Base-by-base conservation (phyloP, 2,329 filamentous ascomycete species). In the Coniochaeta sp. region DNA sequence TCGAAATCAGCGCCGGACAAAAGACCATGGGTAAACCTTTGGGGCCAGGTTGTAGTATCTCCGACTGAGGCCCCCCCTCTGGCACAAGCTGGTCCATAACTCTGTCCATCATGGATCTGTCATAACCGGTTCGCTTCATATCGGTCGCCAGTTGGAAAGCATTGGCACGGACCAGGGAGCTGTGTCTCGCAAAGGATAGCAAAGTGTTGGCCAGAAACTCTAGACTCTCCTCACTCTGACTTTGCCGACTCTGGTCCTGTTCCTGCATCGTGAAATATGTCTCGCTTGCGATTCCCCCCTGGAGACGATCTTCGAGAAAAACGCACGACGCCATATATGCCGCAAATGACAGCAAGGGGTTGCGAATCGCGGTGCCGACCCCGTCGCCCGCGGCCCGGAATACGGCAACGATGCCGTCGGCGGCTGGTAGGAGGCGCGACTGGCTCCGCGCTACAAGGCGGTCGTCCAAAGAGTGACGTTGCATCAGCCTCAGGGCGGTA, bases 401-500 rank as follows among this genome's bases (percentile, higher is more conserved):
- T 4, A 40, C 16, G 4, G 35, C 35, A 22, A 40, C 14, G 16
- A 40, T 40, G 7, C 18, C 18, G 12, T 22, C 35, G 13, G 35
- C 35, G 10, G 35, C 35, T 4, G 35, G 35, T 6, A 4, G 35
- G 5, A 40, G 35, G 12, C 18, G 18, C 6, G 16, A 16, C 10
- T 40, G 35, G 9, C 35, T 40, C 16, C 10, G 6, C 9, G 6
- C 18, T 8, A 8, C 7, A 24, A 40, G 35, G 7, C 12, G 5
- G 14, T 4, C 16, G 18, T 40, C 16, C 18, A 22, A 20, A 8
- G 35, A 22, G 22, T 28, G 42, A 10, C 24, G 42, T 20, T 47
- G 4, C 6, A 28, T 27, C 22, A 28, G 13, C 10, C 81, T 85
- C 14, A 87, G 85, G 2, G 84, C 84, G 5, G 83, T 83, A 65